These are phyloP conservation scores for Brachypodium distachyon DNA, from an alignment of 202 grass and related monocot species.

Conservation along the genomic window DNA sequence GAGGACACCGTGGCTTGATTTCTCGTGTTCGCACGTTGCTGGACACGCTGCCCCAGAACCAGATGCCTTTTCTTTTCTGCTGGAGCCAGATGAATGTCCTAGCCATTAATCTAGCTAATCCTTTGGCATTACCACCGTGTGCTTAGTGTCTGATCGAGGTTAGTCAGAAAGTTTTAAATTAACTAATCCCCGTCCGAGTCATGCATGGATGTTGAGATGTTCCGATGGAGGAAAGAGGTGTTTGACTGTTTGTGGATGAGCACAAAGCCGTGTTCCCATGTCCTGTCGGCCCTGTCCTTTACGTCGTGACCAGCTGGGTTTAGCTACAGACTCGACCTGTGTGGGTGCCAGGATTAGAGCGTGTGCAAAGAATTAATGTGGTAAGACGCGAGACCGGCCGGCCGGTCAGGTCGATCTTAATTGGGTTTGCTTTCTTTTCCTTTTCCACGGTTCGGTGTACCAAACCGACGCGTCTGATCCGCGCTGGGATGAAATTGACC, in stretches of 20 bases:
- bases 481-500: too few relatives aligned
- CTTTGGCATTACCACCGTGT: neutral
- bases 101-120: neutral
- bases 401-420: neutral
- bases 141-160: neutral
- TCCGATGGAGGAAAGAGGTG: too few relatives aligned
- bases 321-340: neutral
- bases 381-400: neutral
- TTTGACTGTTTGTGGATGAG: neutral
- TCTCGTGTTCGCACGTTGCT: constrained; percentile 12
- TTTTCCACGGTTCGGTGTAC: neutral
- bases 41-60: neutral
- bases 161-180: neutral
- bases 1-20: neutral
- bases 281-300: neutral
- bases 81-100: neutral
- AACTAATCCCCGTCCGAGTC: neutral
- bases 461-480: neutral
- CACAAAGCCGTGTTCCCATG: neutral
- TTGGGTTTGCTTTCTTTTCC: neutral
- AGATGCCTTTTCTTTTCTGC: neutral
- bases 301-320: neutral
- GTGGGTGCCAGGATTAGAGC: neutral
- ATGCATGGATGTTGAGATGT: too few relatives aligned
- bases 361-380: neutral